phyloP scores from a whole-genome alignment of 2,329 filamentous ascomycete genomes.

The Penicillium vulpinum region DNA sequence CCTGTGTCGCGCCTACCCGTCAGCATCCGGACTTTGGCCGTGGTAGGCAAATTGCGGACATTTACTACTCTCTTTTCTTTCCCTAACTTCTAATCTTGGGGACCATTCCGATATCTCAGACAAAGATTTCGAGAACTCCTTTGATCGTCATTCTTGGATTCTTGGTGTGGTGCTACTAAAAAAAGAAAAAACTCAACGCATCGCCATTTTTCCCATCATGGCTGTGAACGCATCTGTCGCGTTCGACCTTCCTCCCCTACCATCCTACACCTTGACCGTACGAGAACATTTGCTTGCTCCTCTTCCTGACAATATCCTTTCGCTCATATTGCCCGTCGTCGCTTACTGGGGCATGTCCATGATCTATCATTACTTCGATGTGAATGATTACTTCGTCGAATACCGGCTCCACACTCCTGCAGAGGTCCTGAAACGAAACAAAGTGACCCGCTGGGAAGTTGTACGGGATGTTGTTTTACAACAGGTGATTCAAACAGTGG shows the following conservation, averaged over 20 bases:
- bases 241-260: constrained; percentile 75
- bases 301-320: constrained; percentile 78
- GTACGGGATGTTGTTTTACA: constrained; percentile 88
- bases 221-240: constrained; percentile 37
- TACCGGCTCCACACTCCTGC: constrained; percentile 95
- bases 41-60: constrained; percentile 6
- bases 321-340: constrained; percentile 72
- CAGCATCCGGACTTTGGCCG: constrained; percentile 7
- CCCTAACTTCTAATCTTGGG: neutral
- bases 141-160: neutral
- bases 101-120: neutral
- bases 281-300: constrained; percentile 72
- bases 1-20: constrained; percentile 8
- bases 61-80: constrained; percentile 5
- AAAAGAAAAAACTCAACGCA: neutral
- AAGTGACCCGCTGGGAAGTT: constrained; percentile 79
- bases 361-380: constrained; percentile 84
- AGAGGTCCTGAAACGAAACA: constrained; percentile 84
- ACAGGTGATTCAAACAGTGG: constrained; percentile 81
- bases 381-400: constrained; percentile 79
- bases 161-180: neutral
- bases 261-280: constrained; percentile 71
- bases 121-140: neutral
- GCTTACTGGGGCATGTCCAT: constrained; percentile 87
- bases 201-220: constrained; percentile 26